These are phyloP conservation scores for Rhizopus delemar DNA, from an alignment of 371 early-diverging fungal genomes.

Conservation along the genomic window DNA sequence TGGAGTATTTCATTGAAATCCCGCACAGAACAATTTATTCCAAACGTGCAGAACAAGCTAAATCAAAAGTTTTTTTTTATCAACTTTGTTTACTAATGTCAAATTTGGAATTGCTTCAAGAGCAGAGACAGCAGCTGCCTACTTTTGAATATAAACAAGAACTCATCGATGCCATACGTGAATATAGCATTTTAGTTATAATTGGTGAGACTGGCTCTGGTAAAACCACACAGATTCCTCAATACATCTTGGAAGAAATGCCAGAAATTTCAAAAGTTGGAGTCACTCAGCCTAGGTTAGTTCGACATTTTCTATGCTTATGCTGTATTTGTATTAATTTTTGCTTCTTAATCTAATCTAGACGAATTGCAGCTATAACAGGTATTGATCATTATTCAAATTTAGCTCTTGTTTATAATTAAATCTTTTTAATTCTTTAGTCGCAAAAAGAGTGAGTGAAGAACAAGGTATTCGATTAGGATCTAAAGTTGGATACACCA, in stretches of 20 bases:
- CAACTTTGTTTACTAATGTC: slow-evolving; percentile 6
- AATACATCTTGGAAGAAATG: slow-evolving; percentile 75
- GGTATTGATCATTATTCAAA: slow-evolving; percentile 23
- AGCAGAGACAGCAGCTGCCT: slow-evolving; percentile 41
- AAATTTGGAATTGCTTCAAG: slow-evolving; percentile 17
- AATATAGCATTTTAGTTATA: slow-evolving; percentile 67
- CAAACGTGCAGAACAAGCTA: neutral
- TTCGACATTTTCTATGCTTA: neutral
- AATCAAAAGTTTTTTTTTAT: neutral
- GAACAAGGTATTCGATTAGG: slow-evolving; percentile 68
- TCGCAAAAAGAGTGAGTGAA: slow-evolving; percentile 81
- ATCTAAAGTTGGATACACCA: slow-evolving; percentile 77
- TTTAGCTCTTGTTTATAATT: neutral
- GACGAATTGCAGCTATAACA: slow-evolving; percentile 91
- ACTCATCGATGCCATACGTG: slow-evolving; percentile 65
- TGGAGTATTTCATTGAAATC: too few species aligned
- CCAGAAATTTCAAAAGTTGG: slow-evolving; percentile 60
- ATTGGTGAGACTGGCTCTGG: slow-evolving; percentile 91
- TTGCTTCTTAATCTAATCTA: slow-evolving; percentile 7
- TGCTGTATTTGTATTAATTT: neutral
- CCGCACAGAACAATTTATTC: too few species aligned
- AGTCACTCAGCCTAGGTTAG: slow-evolving; percentile 76
- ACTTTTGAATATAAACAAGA: slow-evolving; percentile 59
- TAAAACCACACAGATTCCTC: slow-evolving; percentile 93
- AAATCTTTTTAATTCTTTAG: slow-evolving; percentile 32